Base-by-base conservation (phyloP, 257 asterid genomes). In the Petrea volubilis region DNA sequence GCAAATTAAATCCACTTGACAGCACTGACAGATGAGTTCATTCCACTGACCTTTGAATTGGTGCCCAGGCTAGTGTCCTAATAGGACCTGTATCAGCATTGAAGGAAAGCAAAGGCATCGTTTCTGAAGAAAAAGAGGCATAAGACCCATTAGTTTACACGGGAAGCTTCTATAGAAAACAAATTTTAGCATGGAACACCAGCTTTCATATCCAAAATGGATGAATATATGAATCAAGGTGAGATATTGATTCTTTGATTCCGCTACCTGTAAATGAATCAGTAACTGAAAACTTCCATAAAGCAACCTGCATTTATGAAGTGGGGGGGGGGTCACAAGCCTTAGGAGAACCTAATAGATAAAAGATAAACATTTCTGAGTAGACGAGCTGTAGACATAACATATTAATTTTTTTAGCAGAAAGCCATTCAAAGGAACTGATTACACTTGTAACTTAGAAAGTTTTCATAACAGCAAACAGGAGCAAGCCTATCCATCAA, bases 21-120 rank as follows among this genome's bases (percentile, higher is more conserved):
- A 7, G 10, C 43, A 44, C 49, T 7, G 40, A 34, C 40, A 34
- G 40, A 34, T 4, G 40, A 6, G 9, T 60, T 55, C 31, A n/a
- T n/a, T n/a, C n/a, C 43, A 72, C 90, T 13, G 71, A 91, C 99
- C 95, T 84, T 68, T 73, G 84, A 68, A 56, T 60, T 11, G 97
- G 97, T 77, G 93, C 91, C 97, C 97, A 94, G 51, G 96, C 85
- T 61, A 94, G 84, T 9, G 97, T 74, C 74, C 97, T 90, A 71
- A 91, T 86, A 61, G 97, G 97, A 83, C 78, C 93, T 36, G 87
- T 72, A 77, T 94, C 99, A 15, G 97, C 97, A 73, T 79, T 85
- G 83, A 94, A 89, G 83, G 87, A 84, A 72, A 86, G 93, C 87
- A 91, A 63, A 44, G 99, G 97, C 81, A 82, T 88, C 52, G 92